phyloP scores from a whole-genome alignment of 2,329 filamentous ascomycete species.

The Botrytis pseudocinerea region DNA sequence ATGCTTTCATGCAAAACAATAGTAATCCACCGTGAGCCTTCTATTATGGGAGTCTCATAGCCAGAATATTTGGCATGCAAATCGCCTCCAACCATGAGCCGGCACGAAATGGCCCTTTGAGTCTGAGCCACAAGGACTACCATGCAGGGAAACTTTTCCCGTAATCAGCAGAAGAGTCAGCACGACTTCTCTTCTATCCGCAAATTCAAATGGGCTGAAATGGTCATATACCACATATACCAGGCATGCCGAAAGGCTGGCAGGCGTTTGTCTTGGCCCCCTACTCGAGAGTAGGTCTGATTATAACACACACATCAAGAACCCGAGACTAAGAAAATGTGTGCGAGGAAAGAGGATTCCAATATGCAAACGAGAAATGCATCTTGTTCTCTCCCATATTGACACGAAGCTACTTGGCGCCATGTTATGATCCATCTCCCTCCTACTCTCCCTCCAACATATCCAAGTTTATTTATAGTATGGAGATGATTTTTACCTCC shows the following conservation, averaged over 20 bases:
- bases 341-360: neutral
- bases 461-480: neutral
- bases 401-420: constrained; percentile 1
- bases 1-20: neutral
- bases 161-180: neutral
- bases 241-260: neutral
- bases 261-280: neutral
- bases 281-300: neutral
- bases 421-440: neutral
- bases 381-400: neutral
- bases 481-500: neutral
- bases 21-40: neutral
- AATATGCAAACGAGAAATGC: neutral
- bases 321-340: neutral
- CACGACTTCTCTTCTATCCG: neutral
- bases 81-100: neutral
- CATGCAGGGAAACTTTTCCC: neutral
- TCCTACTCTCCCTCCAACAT: neutral
- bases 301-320: neutral
- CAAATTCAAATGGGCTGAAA: neutral
- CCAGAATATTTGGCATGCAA: neutral
- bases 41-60: too few species aligned
- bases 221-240: neutral
- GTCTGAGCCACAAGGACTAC: neutral
- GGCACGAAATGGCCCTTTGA: neutral